phyloP scores from a whole-genome alignment of 2,329 filamentous ascomycete species.

The Hypoxylon sp. region DNA sequence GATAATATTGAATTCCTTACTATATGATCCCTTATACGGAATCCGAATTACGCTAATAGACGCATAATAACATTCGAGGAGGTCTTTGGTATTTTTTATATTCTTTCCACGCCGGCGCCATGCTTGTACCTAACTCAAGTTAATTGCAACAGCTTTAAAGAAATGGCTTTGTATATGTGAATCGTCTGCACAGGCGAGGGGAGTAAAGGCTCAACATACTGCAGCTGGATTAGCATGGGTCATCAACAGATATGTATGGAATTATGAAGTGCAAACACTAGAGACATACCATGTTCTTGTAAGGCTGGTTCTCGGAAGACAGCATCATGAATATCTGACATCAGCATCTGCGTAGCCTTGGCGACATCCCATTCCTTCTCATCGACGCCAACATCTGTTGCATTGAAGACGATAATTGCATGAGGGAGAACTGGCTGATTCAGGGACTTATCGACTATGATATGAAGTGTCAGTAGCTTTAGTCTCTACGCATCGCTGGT shows the following conservation, averaged over 20 bases:
- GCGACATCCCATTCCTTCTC: constrained; percentile 54
- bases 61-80: constrained; percentile 60
- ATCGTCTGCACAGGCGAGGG: background rate
- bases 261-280: background rate
- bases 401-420: constrained; percentile 62
- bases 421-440: constrained; percentile 64
- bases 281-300: constrained; percentile 41
- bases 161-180: no score
- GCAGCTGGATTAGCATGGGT: constrained; percentile 2
- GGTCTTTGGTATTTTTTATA: constrained; percentile 54
- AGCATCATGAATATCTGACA: constrained; percentile 47
- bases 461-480: background rate
- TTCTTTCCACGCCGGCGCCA: constrained; percentile 52
- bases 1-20: constrained; percentile 25
- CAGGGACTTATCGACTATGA: constrained; percentile 57
- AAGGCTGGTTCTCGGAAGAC: constrained; percentile 46
- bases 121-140: constrained; percentile 47
- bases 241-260: background rate
- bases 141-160: background rate
- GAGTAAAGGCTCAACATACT: constrained; percentile 11
- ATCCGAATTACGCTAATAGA: constrained; percentile 58
- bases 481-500: background rate
- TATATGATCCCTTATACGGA: constrained; percentile 50
- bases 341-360: constrained; percentile 49
- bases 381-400: constrained; percentile 49